Conservation (phyloP, 2,329 filamentous ascomycete genomes). For the Colletotrichum lentis region DNA sequence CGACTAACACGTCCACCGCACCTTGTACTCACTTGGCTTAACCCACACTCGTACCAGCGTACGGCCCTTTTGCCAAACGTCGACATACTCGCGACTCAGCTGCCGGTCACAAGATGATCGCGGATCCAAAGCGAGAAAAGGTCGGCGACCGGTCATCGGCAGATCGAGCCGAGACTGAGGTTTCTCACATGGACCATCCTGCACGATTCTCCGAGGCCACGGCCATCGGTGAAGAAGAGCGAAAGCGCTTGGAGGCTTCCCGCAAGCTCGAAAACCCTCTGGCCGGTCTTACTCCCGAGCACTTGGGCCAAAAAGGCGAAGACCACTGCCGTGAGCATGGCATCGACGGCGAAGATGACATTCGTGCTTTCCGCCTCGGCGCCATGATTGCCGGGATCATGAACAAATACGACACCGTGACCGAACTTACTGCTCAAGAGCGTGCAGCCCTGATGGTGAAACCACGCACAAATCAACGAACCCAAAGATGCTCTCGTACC, state of each 20-base stretch:
- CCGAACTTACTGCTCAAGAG: constrained; percentile 66
- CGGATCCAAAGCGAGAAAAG: constrained; percentile 19
- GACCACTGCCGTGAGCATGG: constrained; percentile 65
- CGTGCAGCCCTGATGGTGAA: constrained; percentile 66
- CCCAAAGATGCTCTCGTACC: constrained; percentile 70
- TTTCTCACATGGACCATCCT: constrained; percentile 21
- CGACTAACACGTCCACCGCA: background rate
- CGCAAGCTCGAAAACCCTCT: constrained; percentile 53
- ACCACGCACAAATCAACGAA: constrained; percentile 73
- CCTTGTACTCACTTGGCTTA: background rate
- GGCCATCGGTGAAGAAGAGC: constrained; percentile 42
- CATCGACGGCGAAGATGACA: constrained; percentile 62
- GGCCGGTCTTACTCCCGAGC: constrained; percentile 50
- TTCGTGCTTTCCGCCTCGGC: constrained; percentile 66
- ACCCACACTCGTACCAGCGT: background rate
- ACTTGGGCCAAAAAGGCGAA: constrained; percentile 64
- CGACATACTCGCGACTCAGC: background rate
- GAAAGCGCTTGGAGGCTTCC: constrained; percentile 47
- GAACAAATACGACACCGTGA: constrained; percentile 58
- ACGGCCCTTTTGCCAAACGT: background rate
- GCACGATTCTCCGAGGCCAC: constrained; percentile 16
- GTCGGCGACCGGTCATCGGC: constrained; percentile 8
- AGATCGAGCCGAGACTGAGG: constrained; percentile 8
- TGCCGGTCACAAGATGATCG: constrained; percentile 8
- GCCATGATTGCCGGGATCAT: constrained; percentile 65